Evolutionary conservation across 805 yeast genomes (phyloP), one percentile per base, ranked within the genome.

Genomic region (Candida insectorum): DNA sequence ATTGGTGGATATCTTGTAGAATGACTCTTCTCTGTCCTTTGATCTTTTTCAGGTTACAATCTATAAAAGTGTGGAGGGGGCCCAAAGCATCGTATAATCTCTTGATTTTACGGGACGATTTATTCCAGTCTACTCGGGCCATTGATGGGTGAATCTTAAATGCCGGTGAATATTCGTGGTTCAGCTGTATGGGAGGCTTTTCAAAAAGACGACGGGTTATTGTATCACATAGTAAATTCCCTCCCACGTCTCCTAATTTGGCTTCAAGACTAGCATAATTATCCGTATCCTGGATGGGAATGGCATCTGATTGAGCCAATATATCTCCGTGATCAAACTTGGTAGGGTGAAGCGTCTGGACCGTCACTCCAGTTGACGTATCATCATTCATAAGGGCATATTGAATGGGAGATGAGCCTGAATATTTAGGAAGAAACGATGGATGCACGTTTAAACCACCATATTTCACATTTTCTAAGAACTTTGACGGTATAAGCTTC

Each of bases 361-460:
- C 73, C 0, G 96, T 76, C 12, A 87, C 95, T 0, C 97, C 98
- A 0, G 97, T 82, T 12, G 30, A 38, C 0, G 41, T 22, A 43
- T 82, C 88, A 25, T 69, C 68, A 39, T 83, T 75, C 48, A 89
- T 54, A 9, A 93, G 56, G 0, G 96, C 79, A 39, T 77, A 70
- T 41, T 91, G 97, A 4, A 93, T 60, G 0, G 98, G 98, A 1
- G 96, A 82, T 0, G 97, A 80, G 1, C 98, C 98, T 2, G 87
- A 74, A 46, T 85, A 77, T 28, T 60, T 62, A 0, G 98, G 98
- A 6, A 93, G 67, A 5, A 88, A 54, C 0, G 96, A 87, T 0
- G 98, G 98, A 54, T 93, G 98, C 1, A 93, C 87, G 51, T 93
- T 93, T 17, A 93, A 52, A 0, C 97, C 94, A 4, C 89, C 87